Evolutionary conservation across 2,329 filamentous ascomycete genomes (phyloP), one percentile per base, ranked within the genome.

Genomic region (Magnaporthiopsis poae): DNA sequence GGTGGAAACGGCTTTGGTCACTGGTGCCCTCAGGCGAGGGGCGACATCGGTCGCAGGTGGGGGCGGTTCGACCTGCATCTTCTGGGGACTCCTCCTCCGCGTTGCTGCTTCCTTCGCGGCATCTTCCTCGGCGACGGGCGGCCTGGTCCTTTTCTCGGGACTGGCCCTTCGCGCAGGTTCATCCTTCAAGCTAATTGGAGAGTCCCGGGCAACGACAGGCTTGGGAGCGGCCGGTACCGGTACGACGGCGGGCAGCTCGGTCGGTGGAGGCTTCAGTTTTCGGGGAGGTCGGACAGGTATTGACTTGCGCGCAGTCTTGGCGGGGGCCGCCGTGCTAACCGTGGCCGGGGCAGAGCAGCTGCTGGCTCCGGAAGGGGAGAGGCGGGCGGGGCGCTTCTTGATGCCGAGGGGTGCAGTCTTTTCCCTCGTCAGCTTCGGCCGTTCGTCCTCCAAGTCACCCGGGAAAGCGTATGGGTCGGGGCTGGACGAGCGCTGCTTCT

Each of bases 401-500:
- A 8, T n/a, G 46, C 46, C 46, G 21, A 56, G 46, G 2, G 46
- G 46, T 25, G 46, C 46, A 2, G 46, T 56, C 46, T 56, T 56
- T 56, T 56, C 46, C n/a, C 46, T 56, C 46, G 46, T 56, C 5
- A 21, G 3, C 46, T 13, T 56, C 46, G 46, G 46, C 8, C 46
- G 21, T 25, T 56, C 46, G 7, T 56, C 46, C 46, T 56, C 46
- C 2, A 56, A 8, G 21, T 56, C 46, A 11, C 46, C 46, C 46
- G 64, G 56, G 52, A 56, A 56, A 4, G 46, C 46, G 21, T 56
- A 56, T 21, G 46, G 46, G 21, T 67, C 66, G n/a, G 66, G 66
- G n/a, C 66, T 67, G 9, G 66, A 67, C 13, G 66, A 67, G n/a
- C 66, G 61, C 35, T 67, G 66, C n/a, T 67, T 68, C 56, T 68